These are phyloP conservation scores for Sordariomycetes sp. DNA, from an alignment of 2,329 filamentous ascomycete genomes.

Conservation along the genomic window DNA sequence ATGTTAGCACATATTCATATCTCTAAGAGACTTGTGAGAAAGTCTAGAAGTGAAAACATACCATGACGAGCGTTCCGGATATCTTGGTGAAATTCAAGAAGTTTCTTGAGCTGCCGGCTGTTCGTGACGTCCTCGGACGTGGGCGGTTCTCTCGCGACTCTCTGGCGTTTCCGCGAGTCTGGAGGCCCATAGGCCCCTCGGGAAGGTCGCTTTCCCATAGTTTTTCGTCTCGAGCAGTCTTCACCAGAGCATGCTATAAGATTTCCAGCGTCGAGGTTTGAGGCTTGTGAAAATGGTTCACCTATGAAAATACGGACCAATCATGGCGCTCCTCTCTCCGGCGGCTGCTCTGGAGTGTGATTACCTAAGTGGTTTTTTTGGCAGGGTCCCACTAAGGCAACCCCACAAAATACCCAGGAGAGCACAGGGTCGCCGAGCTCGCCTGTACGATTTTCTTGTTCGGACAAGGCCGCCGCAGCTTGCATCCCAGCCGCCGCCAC, in stretches of 20 bases:
- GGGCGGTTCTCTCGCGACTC: constrained; percentile 43
- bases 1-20: background rate
- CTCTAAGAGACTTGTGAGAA: background rate
- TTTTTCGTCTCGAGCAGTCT: background rate
- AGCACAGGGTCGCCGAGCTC: background rate
- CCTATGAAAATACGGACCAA: background rate
- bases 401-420: no score
- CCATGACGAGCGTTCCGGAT: constrained; percentile 55
- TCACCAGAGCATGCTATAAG: background rate
- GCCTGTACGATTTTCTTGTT: background rate
- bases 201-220: constrained; percentile 34
- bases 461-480: background rate
- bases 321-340: background rate
- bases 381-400: background rate
- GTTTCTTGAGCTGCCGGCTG: constrained; percentile 54
- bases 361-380: background rate
- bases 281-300: background rate
- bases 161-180: constrained; percentile 40
- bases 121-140: constrained; percentile 52
- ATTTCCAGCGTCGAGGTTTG: background rate
- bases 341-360: background rate
- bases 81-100: constrained; percentile 64
- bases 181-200: constrained; percentile 26
- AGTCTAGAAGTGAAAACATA: constrained; percentile 17
- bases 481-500: background rate